phyloP scores from a whole-genome alignment of 1,284 basidiomycete species.

The Trichosporon coremiiforme region DNA sequence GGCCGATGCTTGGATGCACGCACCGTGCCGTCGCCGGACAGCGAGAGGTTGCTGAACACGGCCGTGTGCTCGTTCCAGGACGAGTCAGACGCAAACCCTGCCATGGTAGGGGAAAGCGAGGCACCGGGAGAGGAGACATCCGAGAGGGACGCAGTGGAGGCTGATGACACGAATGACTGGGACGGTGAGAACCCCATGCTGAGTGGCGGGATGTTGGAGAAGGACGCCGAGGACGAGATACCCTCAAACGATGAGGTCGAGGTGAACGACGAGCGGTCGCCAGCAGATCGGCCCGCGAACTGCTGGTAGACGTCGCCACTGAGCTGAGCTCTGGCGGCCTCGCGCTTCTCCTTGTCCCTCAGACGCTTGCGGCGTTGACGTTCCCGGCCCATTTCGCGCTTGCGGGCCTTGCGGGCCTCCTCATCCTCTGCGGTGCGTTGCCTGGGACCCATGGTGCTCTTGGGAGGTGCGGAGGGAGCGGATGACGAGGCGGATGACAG shows the following conservation, averaged over 20 bases:
- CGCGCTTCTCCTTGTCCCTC: conserved; percentile 35
- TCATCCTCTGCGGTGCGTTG: conserved; percentile 26
- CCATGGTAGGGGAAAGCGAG: conserved; percentile 29
- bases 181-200: conserved; percentile 26
- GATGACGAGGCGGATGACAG: not conserved
- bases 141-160: conserved; percentile 26
- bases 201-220: conserved; percentile 30
- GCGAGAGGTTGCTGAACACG: conserved; percentile 29
- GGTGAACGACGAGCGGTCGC: conserved; percentile 20
- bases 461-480: conserved; percentile 18
- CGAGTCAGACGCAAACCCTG: conserved; percentile 29
- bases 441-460: conserved; percentile 21
- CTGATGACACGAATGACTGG: conserved; percentile 27
- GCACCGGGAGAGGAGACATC: conserved; percentile 30
- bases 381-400: conserved; percentile 34
- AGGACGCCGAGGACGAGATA: conserved; percentile 28
- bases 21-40: conserved; percentile 28
- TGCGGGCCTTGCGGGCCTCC: conserved; percentile 32
- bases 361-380: conserved; percentile 34
- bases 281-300: conserved; percentile 21
- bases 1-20: conserved; percentile 6
- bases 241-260: conserved; percentile 28
- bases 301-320: conserved; percentile 21
- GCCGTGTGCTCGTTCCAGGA: conserved; percentile 33
- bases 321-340: conserved; percentile 15